Base-by-base conservation (phyloP, 169 alveolate species). In the Eimeria acervulina region DNA sequence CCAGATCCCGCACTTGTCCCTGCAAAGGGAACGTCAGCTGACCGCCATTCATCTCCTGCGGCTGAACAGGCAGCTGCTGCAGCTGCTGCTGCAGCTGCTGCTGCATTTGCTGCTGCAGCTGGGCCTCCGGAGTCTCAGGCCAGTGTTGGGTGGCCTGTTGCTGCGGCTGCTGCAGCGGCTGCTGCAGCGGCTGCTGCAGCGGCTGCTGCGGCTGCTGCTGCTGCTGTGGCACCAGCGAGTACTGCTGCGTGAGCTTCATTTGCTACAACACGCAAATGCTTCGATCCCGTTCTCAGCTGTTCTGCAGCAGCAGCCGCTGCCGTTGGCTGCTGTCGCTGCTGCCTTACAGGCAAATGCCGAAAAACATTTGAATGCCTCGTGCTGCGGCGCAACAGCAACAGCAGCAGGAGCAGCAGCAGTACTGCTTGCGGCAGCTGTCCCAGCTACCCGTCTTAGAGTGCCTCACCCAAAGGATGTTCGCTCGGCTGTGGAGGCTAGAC, bases 161-260 rank as follows among this genome's bases (percentile, higher is more conserved):
- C 66, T 17, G 61, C 55, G 3, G 87, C 38, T 15, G 81, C 40
- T 8, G 81, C 81, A 8, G 40, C 81, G 8, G 81, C 81, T 31
- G 42, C 84, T 33, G 84, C 44, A 5, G 84, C 52, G 23, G 84
- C 84, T 78, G 89, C 63, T 40, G 89, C 31, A 19, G 89, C 68
- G 4, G 89, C 89, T 21, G 89, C 66, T 2, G 68, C 89, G 21
- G 89, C 4, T 40, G 89, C 36, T 4, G 89, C 63, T 13, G 61
- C 89, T 40, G 89, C 89, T 78, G 89, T 47, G 23, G 89, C 90
- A 23, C 90, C 90, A 81, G 51, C 90, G 47, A 8, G 40, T 81
- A 21, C 44, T 81, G 90, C 26, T 81, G 90, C 40, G 90, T 44
- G 72, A 44, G 90, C 10, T 81, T 81, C 90, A 81, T 81, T 10